Evolutionary conservation across 2,329 filamentous ascomycete species (phyloP).

Genomic region (Xylaria sp.): DNA sequence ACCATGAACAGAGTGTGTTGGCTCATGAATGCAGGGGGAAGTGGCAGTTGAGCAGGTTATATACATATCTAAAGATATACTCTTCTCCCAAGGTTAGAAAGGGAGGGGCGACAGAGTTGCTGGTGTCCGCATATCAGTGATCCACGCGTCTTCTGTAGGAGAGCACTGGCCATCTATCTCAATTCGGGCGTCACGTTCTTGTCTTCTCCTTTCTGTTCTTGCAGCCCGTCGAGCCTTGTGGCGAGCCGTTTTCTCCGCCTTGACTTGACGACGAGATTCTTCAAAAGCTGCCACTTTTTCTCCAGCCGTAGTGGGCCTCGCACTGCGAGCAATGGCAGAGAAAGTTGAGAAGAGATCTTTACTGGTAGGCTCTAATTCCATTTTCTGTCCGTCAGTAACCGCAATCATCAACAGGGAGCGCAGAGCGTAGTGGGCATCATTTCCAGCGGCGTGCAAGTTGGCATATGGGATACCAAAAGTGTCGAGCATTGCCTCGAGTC

Average conservation of each 20-base stretch:
- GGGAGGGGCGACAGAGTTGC: constrained; percentile 13
- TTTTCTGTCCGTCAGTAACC: constrained; percentile 20
- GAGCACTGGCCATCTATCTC: constrained; percentile 20
- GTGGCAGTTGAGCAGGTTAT: too few relatives aligned
- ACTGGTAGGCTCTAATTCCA: constrained; percentile 9
- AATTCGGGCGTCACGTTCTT: constrained; percentile 18
- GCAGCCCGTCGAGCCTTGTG: constrained; percentile 24
- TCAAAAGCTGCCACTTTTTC: constrained; percentile 23
- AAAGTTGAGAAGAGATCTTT: constrained; percentile 26
- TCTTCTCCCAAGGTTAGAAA: too few relatives aligned
- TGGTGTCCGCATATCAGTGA: constrained; percentile 5
- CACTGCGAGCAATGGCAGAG: constrained; percentile 21
- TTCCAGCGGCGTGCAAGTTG: constrained; percentile 29
- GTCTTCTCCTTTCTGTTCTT: constrained; percentile 27
- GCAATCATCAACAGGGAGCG: constrained; percentile 30
- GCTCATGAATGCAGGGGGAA: not conserved
- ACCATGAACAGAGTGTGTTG: not conserved
- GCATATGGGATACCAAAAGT: constrained; percentile 32
- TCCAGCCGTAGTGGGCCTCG: constrained; percentile 21
- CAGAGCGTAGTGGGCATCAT: constrained; percentile 30
- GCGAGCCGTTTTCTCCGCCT: constrained; percentile 25
- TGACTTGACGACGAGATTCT: constrained; percentile 18
- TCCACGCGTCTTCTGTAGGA: constrained; percentile 11
- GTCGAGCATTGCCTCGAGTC: constrained; percentile 31
- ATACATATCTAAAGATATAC: too few relatives aligned